Base-by-base conservation (phyloP, 169 alveolate species). In the Neospora caninum region DNA sequence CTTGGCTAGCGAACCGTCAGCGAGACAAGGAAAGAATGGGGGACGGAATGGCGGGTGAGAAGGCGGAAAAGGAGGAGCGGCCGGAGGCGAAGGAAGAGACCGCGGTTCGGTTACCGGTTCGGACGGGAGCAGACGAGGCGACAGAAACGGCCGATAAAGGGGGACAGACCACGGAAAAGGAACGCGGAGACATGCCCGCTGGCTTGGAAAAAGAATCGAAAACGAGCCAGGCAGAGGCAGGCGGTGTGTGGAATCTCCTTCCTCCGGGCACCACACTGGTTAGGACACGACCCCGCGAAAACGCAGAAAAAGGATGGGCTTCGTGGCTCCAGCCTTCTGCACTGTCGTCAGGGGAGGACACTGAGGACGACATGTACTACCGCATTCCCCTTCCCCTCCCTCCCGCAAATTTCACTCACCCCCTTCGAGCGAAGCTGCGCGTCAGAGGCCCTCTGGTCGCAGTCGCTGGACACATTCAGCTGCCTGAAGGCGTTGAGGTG, bases 391-490 rank as follows among this genome's bases (percentile, higher is more conserved):
- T 82, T 18, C 67, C 58, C 18, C 89, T 43, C 73, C 45, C 94
- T 22, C 31, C 58, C 7, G 91, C 92, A 88, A 18, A 54, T 88
- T 27, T 92, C 78, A 22, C 70, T 31, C 88, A 97, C 93, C 91
- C 98, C 97, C 41, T 87, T 95, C 49, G 95, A 20, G 98, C 96
- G 34, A 80, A 91, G 36, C 95, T 97, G 80, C 88, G 98, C 70
- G 94, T 97, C 41, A 96, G 96, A 82, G 98, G 98, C 18, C 98
- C 98, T 25, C 96, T 97, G 83, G 97, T 97, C 49, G 98, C 97
- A n/a, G 98, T 97, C 36, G 98, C 98, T 16, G 98, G 98, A 6
- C 98, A 97, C 95, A 69, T 97, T 86, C 96, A 96, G 91, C 88
- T 97, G 67, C 97, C 93, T 6, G 83, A 93, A 9, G 95, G 95